Percentiles rank a stretch among this genome's conserved stretches.
phyloP scores from a whole-genome alignment of 768 basidiomycete species.

The Galerina sulciceps region DNA sequence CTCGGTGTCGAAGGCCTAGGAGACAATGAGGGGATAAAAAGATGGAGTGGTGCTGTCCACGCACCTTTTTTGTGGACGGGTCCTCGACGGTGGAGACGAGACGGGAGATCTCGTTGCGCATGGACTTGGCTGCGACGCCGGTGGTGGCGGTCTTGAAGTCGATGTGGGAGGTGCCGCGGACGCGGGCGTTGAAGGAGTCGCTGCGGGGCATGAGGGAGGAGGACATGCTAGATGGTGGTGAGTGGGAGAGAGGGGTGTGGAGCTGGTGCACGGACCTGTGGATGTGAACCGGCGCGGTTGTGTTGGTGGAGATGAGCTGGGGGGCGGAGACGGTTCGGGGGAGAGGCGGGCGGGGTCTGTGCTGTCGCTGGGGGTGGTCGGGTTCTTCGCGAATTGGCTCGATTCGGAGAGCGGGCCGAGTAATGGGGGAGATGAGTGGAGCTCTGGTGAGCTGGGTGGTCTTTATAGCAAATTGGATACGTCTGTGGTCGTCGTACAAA shows the following conservation, averaged over 20 bases:
- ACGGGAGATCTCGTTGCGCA: constrained; percentile 97
- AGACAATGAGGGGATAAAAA: constrained; percentile 21
- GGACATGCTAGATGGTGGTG: constrained; percentile 47
- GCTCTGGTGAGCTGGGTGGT: constrained; percentile 9
- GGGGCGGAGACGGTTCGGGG: constrained; percentile 55
- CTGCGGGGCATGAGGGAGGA: constrained; percentile 60
- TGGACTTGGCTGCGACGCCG: constrained; percentile 91
- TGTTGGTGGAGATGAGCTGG: constrained; percentile 67
- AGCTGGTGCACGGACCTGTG: constrained; percentile 45
- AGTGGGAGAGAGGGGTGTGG: constrained; percentile 16
- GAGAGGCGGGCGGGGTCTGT: constrained; percentile 52
- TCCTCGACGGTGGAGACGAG: constrained; percentile 90
- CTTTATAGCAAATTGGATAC: constrained; percentile 23
- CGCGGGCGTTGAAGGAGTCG: constrained; percentile 74
- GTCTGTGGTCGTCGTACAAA: constrained; percentile 35
- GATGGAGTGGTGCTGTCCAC: constrained; percentile 3
- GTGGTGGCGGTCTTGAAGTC: constrained; percentile 99
- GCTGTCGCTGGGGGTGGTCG: constrained; percentile 63
- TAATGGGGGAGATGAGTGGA: constrained; percentile 5
- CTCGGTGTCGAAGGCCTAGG: constrained; percentile 87
- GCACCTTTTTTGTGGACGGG: constrained; percentile 79
- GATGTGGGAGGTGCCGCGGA: constrained; percentile 79
- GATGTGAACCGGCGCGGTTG: constrained; percentile 63
- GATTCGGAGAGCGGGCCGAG: constrained; percentile 13
- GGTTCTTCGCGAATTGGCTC: constrained; percentile 57